Evolutionary conservation across 768 basidiomycete species (phyloP).

Genomic region (Hypsizygus marmoreus): DNA sequence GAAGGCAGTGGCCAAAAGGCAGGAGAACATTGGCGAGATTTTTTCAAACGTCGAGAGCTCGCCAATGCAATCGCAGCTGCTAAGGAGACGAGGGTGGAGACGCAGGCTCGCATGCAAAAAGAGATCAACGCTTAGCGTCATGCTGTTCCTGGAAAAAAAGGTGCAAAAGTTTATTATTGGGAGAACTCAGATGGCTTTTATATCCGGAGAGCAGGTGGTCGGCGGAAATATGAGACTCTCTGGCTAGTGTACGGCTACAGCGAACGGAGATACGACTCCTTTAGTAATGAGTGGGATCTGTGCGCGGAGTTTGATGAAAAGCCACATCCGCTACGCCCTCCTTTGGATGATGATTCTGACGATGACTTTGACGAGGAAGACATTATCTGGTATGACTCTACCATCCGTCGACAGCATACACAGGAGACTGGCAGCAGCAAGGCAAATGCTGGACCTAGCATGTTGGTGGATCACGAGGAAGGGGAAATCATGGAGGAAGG

Average conservation of each 20-base stretch:
- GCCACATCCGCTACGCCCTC: conserved; percentile 8
- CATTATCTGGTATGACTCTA: not conserved
- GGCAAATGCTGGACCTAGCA: no score
- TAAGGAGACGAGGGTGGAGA: not conserved
- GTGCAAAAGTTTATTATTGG: conserved; percentile 23
- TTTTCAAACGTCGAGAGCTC: conserved; percentile 4
- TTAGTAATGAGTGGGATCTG: conserved; percentile 23
- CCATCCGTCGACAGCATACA: no score
- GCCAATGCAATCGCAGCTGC: not conserved
- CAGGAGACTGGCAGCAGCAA: no score
- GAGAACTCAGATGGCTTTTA: conserved; percentile 21
- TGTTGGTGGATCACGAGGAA: no score
- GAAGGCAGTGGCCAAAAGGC: not conserved
- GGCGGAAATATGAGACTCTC: conserved; percentile 6
- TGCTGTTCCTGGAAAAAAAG: conserved; percentile 16
- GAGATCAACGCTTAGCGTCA: not conserved
- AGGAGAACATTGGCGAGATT: conserved; percentile 7
- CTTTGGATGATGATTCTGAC: conserved; percentile 7
- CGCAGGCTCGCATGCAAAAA: not conserved
- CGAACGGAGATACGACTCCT: conserved; percentile 19
- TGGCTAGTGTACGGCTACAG: conserved; percentile 16
- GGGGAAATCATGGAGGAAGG: no score
- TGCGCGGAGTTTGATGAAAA: conserved; percentile 14
- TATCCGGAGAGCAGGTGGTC: conserved; percentile 13
- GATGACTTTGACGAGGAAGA: not conserved